Conservation (phyloP, 2,329 filamentous ascomycete genomes). For the Alternaria triticimaculans region DNA sequence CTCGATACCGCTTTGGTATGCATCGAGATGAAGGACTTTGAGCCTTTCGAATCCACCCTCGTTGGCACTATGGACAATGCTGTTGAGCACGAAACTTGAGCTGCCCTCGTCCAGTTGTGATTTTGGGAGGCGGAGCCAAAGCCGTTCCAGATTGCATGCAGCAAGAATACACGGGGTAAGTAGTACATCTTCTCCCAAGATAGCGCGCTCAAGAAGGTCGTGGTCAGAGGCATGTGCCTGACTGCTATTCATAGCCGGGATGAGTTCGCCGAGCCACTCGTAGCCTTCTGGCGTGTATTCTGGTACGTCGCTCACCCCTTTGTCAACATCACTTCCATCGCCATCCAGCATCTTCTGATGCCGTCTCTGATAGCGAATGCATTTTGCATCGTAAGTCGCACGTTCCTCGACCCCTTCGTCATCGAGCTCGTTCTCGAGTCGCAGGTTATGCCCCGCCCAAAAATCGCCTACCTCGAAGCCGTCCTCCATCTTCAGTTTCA, state of each 20-base stretch:
- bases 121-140: background rate
- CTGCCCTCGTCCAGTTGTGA: background rate
- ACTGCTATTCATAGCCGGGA: background rate
- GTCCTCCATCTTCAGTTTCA: background rate
- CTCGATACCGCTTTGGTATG: background rate
- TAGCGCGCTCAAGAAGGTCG: background rate
- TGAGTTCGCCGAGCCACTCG: background rate
- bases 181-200: background rate
- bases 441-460: background rate
- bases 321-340: background rate
- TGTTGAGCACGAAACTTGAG: background rate
- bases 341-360: background rate
- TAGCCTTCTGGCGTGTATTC: background rate
- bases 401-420: background rate
- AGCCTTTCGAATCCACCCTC: background rate
- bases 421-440: background rate
- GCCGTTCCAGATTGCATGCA: background rate
- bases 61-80: background rate
- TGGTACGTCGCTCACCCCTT: background rate
- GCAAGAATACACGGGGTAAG: background rate
- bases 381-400: background rate
- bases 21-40: background rate
- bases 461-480: background rate
- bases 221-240: background rate
- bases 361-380: background rate